phyloP scores from a whole-genome alignment of 441 rosid genomes.

The Aleurites moluccanus region DNA sequence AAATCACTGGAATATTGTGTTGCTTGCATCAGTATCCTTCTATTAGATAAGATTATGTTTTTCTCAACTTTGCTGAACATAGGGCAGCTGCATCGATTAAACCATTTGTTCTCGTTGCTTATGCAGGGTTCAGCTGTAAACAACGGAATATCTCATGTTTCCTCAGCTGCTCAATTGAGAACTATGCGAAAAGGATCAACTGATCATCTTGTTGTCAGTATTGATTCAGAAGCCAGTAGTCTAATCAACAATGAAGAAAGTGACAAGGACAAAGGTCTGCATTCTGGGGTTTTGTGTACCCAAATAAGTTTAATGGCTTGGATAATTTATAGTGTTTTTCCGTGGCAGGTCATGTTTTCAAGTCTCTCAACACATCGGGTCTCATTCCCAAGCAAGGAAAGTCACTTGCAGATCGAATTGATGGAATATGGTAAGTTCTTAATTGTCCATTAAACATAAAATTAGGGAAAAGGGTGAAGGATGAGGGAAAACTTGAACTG shows the following conservation, averaged over 20 bases:
- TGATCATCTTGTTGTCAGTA: slow-evolving; percentile 79
- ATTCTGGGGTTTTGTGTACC: slow-evolving; percentile 16
- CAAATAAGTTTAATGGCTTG: background rate
- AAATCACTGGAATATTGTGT: background rate
- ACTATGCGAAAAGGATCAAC: slow-evolving; percentile 81
- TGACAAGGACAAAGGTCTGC: slow-evolving; percentile 81
- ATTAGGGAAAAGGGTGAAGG: background rate
- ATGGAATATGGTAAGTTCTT: slow-evolving; percentile 74
- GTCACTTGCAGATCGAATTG: slow-evolving; percentile 80
- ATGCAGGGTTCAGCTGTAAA: slow-evolving; percentile 60
- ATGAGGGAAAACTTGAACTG: background rate
- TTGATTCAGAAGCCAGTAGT: slow-evolving; percentile 68
- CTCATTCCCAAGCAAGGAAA: slow-evolving; percentile 88
- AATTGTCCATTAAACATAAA: background rate
- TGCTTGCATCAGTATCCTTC: background rate
- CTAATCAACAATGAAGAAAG: slow-evolving; percentile 58
- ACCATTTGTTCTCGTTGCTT: slow-evolving; percentile 26
- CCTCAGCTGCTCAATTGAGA: slow-evolving; percentile 80
- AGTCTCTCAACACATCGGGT: slow-evolving; percentile 85
- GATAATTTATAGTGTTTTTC: slow-evolving; percentile 5
- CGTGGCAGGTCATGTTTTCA: slow-evolving; percentile 77
- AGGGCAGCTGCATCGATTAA: slow-evolving; percentile 8
- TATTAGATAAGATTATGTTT: background rate
- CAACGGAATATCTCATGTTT: slow-evolving; percentile 49
- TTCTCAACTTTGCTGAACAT: background rate